These are phyloP conservation scores for Cystoisospora suis DNA, from an alignment of 169 alveolate genomes.

Conservation along the genomic window DNA sequence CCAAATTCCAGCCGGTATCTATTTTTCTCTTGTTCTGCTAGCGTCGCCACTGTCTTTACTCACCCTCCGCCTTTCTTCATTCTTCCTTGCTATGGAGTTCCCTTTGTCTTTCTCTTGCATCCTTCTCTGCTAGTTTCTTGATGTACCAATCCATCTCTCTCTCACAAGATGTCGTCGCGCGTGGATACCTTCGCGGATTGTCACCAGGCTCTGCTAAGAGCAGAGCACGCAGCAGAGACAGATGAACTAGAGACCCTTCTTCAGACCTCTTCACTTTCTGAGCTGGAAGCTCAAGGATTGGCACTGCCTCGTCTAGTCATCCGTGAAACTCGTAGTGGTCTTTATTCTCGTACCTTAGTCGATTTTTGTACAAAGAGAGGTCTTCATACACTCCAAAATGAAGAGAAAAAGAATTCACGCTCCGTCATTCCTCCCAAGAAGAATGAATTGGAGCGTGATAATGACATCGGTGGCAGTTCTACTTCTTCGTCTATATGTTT, in stretches of 20 bases:
- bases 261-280: neutral
- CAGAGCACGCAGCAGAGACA: conserved; percentile 28
- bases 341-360: conserved; percentile 26
- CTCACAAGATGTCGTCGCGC: neutral
- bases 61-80: too few relatives aligned
- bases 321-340: neutral
- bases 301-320: conserved; percentile 34
- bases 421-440: neutral
- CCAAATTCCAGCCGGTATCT: too few relatives aligned
- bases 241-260: conserved; percentile 16
- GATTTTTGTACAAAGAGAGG: neutral
- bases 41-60: too few relatives aligned
- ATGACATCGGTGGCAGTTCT: neutral
- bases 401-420: neutral
- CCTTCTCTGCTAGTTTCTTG: neutral
- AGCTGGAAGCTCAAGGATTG: conserved; percentile 24
- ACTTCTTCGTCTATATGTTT: neutral
- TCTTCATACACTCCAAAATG: neutral
- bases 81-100: too few relatives aligned
- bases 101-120: neutral
- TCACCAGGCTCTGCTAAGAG: conserved; percentile 30
- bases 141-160: too few relatives aligned
- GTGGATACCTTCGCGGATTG: conserved; percentile 4
- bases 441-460: neutral
- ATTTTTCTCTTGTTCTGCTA: too few relatives aligned